Evolutionary conservation across 1,139 yeast genomes (phyloP), one percentile per base, ranked within the genome.

Genomic region (Saccharomycopsis crataegensis): DNA sequence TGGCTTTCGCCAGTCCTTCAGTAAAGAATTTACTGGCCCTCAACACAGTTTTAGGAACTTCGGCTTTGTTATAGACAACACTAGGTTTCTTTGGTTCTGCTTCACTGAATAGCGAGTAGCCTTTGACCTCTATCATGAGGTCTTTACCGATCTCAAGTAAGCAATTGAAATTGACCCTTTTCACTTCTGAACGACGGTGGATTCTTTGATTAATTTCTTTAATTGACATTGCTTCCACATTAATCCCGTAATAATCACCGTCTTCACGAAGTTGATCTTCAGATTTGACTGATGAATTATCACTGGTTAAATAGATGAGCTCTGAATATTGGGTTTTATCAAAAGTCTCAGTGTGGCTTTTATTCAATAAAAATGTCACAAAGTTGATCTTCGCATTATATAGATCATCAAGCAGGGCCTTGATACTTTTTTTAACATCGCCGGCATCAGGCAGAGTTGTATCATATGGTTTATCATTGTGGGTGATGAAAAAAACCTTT

Each of bases 41-140:
- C 51, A 76, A 75, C 0, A 83, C 93, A 42, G 79, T 74, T 58
- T 75, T 73, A 51, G 81, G 71, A 6, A 66, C 61, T 34, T 79
- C 83, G 3, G 76, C 79, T 49, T 75, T 72, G 43, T 79, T 79
- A 64, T 79, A 81, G 17, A 84, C 73, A 45, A 68, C 67, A 42
- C 70, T 72, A 8, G 73, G 66, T 51, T 74, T 70, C 34, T 74
- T 70, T 0, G 79, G 64, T 48, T 71, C 74, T 57, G 83, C 85
- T 53, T 78, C 80, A 14, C 76, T 71, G 59, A 76, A 78, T n/a
- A 86, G 71, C 0, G 85, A 70, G 62, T 82, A 86, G 0, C 96
- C 97, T 61, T 78, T 80, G 1, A 90, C 73, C 0, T 89, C 84
- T 50, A 93, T 77, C 0, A 76, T 74, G 14, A 89, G 59, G 1